Evolutionary conservation across 148 eudicot species (phyloP), one percentile per base, ranked within the genome.

Genomic region (Linanthus parryae): DNA sequence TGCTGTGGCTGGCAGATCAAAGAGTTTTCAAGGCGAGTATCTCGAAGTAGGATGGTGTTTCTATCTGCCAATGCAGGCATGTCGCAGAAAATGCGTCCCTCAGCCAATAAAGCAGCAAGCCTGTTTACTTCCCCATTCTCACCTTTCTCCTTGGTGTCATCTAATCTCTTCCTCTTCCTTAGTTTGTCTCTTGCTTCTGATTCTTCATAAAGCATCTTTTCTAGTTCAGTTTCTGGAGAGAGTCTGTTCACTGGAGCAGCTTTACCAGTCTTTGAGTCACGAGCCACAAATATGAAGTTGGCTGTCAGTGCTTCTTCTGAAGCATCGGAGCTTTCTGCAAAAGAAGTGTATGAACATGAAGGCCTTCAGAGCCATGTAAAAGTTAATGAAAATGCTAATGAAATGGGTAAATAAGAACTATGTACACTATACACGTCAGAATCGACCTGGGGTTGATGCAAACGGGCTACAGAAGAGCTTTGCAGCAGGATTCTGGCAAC

Each of bases 21-120:
- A 28, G 96, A 87, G 73, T 92, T 84, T 44, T 88, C 94, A 37
- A 81, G 81, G 16, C 85, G 80, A 2, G 99, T 92, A 62, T 92
- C 94, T 51, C 80, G 77, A 40, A 92, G 72, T 61, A 92, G 94
- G 61, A 92, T 92, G 81, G 91, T 82, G 59, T 92, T 76, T 70
- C 99, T 77, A 71, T 92, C 94, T 24, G 99, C 96, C 64, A 92
- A 75, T 9, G 99, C 99, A 10, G 99, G 99, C 99, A 92, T 92
- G 66, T 92, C 96, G 68, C 88, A 84, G 60, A 88, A 92, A 44
- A 92, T 75, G 45, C 96, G 84, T 8, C 99, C 99, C 68, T 87
- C 94, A 23, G 90, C 62, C 52, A 92, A 73, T 36, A 92, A 68
- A 20, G 73, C 61, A 57, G 63, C 60, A 27, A 84, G 68, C 57